These are phyloP conservation scores for Cercospora janseana DNA, from an alignment of 2,329 filamentous ascomycete species.

Conservation along the genomic window DNA sequence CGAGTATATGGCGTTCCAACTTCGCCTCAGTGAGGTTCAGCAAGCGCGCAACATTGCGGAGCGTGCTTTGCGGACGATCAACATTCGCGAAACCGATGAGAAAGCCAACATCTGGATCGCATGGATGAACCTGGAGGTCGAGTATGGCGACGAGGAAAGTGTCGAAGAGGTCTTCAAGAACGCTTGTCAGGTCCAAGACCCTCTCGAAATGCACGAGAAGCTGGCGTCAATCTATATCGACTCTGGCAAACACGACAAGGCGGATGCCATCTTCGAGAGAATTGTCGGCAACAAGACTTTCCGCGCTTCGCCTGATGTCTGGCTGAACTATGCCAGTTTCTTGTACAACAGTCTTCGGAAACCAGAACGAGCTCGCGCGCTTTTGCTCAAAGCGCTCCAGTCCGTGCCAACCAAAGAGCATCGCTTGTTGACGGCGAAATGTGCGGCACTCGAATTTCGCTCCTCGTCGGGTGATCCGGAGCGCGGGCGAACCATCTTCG, in stretches of 20 bases:
- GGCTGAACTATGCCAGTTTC: conserved; percentile 94
- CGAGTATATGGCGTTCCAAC: conserved; percentile 97
- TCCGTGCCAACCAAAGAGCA: conserved; percentile 70
- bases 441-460: conserved; percentile 88
- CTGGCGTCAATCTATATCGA: conserved; percentile 94
- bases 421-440: conserved; percentile 76
- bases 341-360: conserved; percentile 71
- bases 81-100: conserved; percentile 84
- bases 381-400: conserved; percentile 81
- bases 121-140: conserved; percentile 88
- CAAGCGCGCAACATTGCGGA: conserved; percentile 88
- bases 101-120: conserved; percentile 96
- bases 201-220: conserved; percentile 83
- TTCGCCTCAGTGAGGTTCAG: conserved; percentile 82
- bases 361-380: conserved; percentile 70
- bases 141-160: conserved; percentile 72
- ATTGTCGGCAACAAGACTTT: conserved; percentile 84
- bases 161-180: conserved; percentile 85
- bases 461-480: conserved; percentile 80
- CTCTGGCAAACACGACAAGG: conserved; percentile 80
- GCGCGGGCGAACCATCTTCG: conserved; percentile 90
- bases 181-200: conserved; percentile 90
- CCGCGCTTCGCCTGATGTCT: conserved; percentile 73
- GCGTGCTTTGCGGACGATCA: conserved; percentile 86
- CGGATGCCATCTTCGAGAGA: conserved; percentile 79